Evolutionary conservation across 305 asterid genomes (phyloP).

Genomic region (Fraxinus angustifolia): DNA sequence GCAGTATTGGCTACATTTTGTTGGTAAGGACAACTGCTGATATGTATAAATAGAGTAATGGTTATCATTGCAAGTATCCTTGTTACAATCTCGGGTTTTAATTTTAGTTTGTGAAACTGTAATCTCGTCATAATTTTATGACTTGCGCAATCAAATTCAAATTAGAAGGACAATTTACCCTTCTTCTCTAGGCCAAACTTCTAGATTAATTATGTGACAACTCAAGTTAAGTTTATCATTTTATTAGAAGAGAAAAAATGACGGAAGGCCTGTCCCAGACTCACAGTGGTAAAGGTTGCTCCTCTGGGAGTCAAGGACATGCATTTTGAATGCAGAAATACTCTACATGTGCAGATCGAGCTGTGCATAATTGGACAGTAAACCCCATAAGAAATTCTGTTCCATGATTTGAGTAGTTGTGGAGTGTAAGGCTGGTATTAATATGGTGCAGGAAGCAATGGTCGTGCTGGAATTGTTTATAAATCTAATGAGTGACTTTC

Average conservation of each 20-base stretch:
- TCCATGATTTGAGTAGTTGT: neutral
- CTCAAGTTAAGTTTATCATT: neutral
- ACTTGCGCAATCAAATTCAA: neutral
- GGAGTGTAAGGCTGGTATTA: neutral
- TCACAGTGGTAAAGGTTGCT: neutral
- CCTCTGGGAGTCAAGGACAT: no score
- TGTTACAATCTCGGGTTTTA: neutral
- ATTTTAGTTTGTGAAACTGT: slow-evolving; percentile 10
- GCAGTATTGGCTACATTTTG: slow-evolving; percentile 84
- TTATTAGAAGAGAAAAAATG: neutral
- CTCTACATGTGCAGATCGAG: neutral
- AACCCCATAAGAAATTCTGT: neutral
- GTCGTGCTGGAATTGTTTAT: neutral
- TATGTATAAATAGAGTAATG: slow-evolving; percentile 1
- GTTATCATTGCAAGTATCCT: slow-evolving; percentile 10
- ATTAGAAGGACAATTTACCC: neutral
- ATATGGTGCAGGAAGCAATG: neutral
- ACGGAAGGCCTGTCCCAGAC: neutral
- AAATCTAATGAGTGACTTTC: neutral
- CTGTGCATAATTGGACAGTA: neutral
- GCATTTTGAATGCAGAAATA: neutral
- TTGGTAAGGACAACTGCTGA: slow-evolving; percentile 52
- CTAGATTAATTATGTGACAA: neutral
- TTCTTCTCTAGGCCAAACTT: neutral
- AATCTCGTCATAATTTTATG: neutral